Percentiles rank a stretch among this genome's conserved stretches.
Evolutionary conservation across 352 stramenopile genomes (phyloP).

Genomic region (Pythium dissotocum): DNA sequence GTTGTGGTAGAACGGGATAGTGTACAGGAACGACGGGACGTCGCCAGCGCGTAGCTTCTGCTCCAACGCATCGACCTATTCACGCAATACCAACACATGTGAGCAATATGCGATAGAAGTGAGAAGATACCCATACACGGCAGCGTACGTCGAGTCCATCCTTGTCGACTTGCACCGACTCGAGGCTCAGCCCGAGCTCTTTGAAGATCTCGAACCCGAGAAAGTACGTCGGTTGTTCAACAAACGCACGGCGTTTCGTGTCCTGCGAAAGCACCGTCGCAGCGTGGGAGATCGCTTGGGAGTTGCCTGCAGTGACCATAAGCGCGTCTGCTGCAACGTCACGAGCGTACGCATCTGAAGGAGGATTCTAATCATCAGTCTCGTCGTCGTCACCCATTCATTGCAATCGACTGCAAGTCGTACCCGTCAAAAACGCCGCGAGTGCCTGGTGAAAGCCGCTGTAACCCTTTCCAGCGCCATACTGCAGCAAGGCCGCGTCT

Average conservation of each 20-base stretch:
- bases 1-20: slow-evolving; percentile 94
- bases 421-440: slow-evolving; percentile 57
- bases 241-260: slow-evolving; percentile 81
- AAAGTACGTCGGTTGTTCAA: slow-evolving; percentile 94
- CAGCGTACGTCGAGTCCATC: slow-evolving; percentile 66
- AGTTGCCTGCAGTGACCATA: slow-evolving; percentile 91
- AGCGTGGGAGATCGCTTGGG: slow-evolving; percentile 89
- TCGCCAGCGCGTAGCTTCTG: slow-evolving; percentile 51
- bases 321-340: slow-evolving; percentile 49
- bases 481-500: slow-evolving; percentile 71
- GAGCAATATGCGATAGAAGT: not conserved
- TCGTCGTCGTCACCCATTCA: not conserved
- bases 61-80: slow-evolving; percentile 71
- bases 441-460: slow-evolving; percentile 67
- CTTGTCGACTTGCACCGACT: slow-evolving; percentile 73
- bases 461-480: slow-evolving; percentile 73
- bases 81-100: not conserved
- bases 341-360: slow-evolving; percentile 26
- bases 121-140: not conserved
- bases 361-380: not conserved
- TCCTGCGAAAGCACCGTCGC: slow-evolving; percentile 70
- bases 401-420: not conserved
- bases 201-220: slow-evolving; percentile 90
- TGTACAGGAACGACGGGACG: slow-evolving; percentile 90
- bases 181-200: slow-evolving; percentile 83